phyloP scores from a whole-genome alignment of 345 rosid species.

The Moringa oleifera region DNA sequence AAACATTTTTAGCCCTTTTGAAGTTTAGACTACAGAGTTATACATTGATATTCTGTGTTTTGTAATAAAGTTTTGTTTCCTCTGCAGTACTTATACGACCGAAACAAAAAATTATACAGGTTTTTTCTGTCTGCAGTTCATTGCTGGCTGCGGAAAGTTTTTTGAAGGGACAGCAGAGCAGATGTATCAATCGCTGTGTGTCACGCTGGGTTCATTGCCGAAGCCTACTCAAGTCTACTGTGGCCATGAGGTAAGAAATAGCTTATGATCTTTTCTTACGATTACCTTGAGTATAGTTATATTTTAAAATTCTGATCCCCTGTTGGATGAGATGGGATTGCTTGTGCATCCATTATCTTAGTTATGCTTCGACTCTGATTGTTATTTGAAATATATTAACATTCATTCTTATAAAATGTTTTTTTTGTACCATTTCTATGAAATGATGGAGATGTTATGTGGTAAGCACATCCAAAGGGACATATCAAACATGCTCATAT shows the following conservation, averaged over 20 bases:
- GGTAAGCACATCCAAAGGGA: no score
- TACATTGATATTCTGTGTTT: not conserved
- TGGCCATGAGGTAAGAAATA: slow-evolving; percentile 79
- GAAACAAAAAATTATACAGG: not conserved
- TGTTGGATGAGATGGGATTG: no score
- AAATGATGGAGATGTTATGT: no score
- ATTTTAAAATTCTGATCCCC: not conserved
- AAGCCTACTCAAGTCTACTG: slow-evolving; percentile 80
- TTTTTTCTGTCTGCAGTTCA: slow-evolving; percentile 42
- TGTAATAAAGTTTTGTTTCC: not conserved
- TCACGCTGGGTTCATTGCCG: slow-evolving; percentile 81
- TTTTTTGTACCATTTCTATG: no score
- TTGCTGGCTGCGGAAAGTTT: slow-evolving; percentile 90
- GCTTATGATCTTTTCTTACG: not conserved
- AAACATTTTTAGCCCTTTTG: not conserved
- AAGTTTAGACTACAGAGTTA: not conserved
- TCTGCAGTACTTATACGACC: not conserved
- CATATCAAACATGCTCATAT: no score
- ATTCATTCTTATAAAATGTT: no score
- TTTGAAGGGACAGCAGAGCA: slow-evolving; percentile 96
- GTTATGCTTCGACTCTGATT: no score
- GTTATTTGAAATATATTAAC: no score
- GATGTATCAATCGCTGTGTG: slow-evolving; percentile 89
- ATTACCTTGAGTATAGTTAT: not conserved
- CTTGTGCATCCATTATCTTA: no score